Base-by-base conservation (phyloP, 2,329 filamentous ascomycete species). In the Penicillium glabrum region DNA sequence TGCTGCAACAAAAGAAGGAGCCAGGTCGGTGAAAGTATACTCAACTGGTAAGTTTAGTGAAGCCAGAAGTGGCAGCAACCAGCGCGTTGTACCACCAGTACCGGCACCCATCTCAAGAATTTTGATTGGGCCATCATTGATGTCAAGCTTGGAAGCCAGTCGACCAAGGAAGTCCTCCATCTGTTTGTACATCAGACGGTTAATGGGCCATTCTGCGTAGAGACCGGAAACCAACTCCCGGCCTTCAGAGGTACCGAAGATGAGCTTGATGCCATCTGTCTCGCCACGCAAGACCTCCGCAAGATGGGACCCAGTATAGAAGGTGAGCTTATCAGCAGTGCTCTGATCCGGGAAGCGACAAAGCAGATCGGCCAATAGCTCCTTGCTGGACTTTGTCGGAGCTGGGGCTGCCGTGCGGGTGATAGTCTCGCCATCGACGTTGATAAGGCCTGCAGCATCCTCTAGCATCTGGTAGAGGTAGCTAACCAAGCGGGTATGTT, bases 1-100 rank as follows among this genome's bases (percentile, higher is more conserved):
- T 1, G 55, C 57, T 1, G 70, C 63, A 1, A 78, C 69, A 8
- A 77, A 58, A 0, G 69, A 70, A 1, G 67, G 29, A 0, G 73
- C 69, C 0, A 77, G 46, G 39, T 78, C 75, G 0, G 69, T 75
- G 51, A 77, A 75, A 0, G 68, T 72, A 56, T 77, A 78, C 31
- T 71, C 62, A 33, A 77, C 55, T 1, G 61, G 35, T 5, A 71
- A 60, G 8, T 61, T 66, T 1, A 64, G 57, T 2, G 43, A 51
- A 11, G 54, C 56, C 1, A 75, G 58, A 0, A 62, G 16, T 0
- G 57, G 41, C 3, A 72, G 58, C 1, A 75, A 23, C 9, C 59
- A 47, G 10, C 51, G 57, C 0, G 75, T 75, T 0, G 74, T 75
- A 1, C 72, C 74, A 5, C 75, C 73, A 3, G 72, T 76, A 5